Evolutionary conservation across 176 grass and related monocot species (phyloP), one percentile per base, ranked within the genome.

Genomic region (Aegilops umbellulata): DNA sequence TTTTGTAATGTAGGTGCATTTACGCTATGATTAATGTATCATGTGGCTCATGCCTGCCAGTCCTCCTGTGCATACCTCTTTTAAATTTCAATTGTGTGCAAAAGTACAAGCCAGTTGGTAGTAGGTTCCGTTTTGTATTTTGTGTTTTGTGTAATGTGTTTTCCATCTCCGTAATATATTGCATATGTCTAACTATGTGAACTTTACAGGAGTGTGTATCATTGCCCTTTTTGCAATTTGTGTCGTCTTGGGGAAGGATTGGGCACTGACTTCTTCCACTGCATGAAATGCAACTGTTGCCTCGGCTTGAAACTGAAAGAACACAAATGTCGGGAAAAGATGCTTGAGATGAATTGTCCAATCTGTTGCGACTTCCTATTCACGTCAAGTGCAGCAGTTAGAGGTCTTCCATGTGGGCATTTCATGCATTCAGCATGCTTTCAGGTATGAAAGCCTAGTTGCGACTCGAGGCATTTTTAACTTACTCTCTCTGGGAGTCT

Each of bases 361-460:
- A 95, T 97, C 22, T 97, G 95, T 49, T 97, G 85, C 2, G 93
- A 97, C 26, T 97, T 85, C 70, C 14, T 97, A 62, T 97, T 95
- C 79, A 97, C 95, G 61, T 97, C 95, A 13, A 97, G 91, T 73
- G 93, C 89, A 27, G 77, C 93, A 69, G 85, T 97, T 42, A 90
- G 88, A 93, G 87, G 90, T 58, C 87, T 95, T 60, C 93, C 93
- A 20, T 97, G 95, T 74, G 95, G 95, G 10, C 95, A 97, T 68
- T 97, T 97, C 61, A 97, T 97, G 93, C 95, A 97, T 76, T 97
- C 95, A 20, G 83, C 95, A 51, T 97, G 95, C 76, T 97, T 97
- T 65, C 95, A 92, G 89, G 95, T 97, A 88, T 23, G 41, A 32
- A 63, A n/a, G 60, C 84, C 30, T 83, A 46, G 20, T 46, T 7